Evolutionary conservation across 1,284 basidiomycete genomes (phyloP), one percentile per base, ranked within the genome.

Genomic region (Rhodotorula sp.): DNA sequence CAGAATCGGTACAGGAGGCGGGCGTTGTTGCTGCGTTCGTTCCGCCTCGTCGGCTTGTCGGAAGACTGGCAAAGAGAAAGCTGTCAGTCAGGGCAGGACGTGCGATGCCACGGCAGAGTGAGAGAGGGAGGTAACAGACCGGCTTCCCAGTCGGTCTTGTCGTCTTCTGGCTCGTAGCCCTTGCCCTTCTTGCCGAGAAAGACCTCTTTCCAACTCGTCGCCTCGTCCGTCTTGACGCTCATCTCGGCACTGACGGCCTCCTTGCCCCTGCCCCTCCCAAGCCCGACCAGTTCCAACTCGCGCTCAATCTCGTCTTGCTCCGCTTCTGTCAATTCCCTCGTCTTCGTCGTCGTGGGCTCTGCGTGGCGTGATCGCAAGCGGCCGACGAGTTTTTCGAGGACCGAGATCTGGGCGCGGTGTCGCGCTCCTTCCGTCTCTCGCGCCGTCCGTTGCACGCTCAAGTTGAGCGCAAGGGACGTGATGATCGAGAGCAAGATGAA

Each of bases 401-500:
- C 73, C 19, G 69, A 66, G 50, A 77, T 56, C 56, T 77, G 76
- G n/a, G 76, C 75, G 14, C 49, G 48, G 55, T 72, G 63, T 19
- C 67, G 70, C 2, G 66, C 57, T 23, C 66, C 59, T 21, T 75
- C 69, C 49, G 64, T 34, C 5, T 66, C 54, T 15, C 49, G 45
- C 2, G 70, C 64, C 10, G 73, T 71, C n/a, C 72, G 65, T 43
- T 75, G 73, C 58, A 76, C 72, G 10, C 67, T 60, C 48, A 78
- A 69, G 60, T 78, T 78, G 43, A 78, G 62, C 2, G 77, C 77
- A 34, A 77, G 73, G 3, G 76, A 77, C 3, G 76, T 74, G 64
- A 76, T 74, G 31, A 70, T 64, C 4, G 73, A 76, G 26, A 75
- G 64, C 18, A 78, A 68, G 60, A 78, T 65, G 67, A 78, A 73